These are phyloP conservation scores for Periglandula ipomoeae DNA, from an alignment of 2,329 filamentous ascomycete genomes.

Conservation along the genomic window DNA sequence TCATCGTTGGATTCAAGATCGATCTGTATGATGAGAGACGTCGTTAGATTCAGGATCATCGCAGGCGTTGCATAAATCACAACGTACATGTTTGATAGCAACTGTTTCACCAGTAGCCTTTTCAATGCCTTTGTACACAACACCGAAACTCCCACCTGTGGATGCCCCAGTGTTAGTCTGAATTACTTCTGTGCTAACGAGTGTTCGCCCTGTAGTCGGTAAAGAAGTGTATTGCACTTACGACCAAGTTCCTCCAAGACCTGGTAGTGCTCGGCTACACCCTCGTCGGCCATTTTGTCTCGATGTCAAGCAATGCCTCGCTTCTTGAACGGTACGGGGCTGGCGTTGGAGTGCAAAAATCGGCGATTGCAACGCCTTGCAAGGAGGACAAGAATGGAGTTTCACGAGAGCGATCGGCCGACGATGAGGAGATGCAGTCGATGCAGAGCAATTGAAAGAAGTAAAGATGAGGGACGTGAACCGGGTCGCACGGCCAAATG, in stretches of 20 bases:
- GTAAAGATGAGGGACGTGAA: not conserved
- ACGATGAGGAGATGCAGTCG: not conserved
- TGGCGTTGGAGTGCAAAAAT: not conserved
- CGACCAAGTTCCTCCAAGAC: conserved; percentile 94
- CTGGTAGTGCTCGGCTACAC: conserved; percentile 80
- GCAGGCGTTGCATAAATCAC: not conserved
- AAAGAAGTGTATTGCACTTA: conserved; percentile 38
- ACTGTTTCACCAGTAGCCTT: conserved; percentile 84
- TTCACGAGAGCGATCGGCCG: not conserved
- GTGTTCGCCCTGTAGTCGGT: not conserved
- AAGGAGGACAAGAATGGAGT: not conserved
- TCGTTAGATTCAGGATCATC: not conserved
- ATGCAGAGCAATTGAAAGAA: not conserved
- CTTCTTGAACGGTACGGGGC: not conserved
- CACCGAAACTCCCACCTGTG: conserved; percentile 85
- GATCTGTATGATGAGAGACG: conserved; percentile 54
- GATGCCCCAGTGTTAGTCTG: not conserved
- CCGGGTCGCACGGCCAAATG: conserved; percentile 4
- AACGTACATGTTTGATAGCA: conserved; percentile 86
- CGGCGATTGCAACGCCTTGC: not conserved
- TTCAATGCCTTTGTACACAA: conserved; percentile 95
- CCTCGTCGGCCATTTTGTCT: conserved; percentile 46
- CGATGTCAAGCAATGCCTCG: conserved; percentile 15
- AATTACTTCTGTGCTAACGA: no score
- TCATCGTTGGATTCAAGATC: conserved; percentile 98